phyloP scores from a whole-genome alignment of 2,329 filamentous ascomycete species.

The Aspergillus costaricaensis region DNA sequence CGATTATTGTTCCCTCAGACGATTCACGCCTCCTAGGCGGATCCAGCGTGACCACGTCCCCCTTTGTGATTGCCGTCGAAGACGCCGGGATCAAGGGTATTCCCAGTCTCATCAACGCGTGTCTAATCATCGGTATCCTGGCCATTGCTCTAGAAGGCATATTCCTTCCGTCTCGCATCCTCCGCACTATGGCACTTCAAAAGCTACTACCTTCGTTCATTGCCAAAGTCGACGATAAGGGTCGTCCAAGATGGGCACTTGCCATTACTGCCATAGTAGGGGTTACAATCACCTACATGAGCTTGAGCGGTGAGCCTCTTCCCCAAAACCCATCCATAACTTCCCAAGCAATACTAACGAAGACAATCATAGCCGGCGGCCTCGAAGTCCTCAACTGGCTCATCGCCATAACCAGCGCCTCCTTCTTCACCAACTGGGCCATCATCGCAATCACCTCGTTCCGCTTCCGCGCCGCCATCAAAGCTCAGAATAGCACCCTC shows the following conservation, averaged over 20 bases:
- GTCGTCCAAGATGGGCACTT: slow-evolving; percentile 33
- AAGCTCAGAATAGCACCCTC: slow-evolving; percentile 22
- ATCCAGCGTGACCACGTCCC: slow-evolving; percentile 31
- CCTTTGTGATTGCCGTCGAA: slow-evolving; percentile 36
- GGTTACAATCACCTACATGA: slow-evolving; percentile 34
- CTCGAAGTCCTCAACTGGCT: slow-evolving; percentile 14
- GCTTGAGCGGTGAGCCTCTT: slow-evolving; percentile 22
- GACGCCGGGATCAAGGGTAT: slow-evolving; percentile 32
- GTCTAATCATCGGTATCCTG: slow-evolving; percentile 35
- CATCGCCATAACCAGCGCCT: slow-evolving; percentile 32
- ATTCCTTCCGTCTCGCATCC: slow-evolving; percentile 36
- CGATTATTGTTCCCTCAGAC: slow-evolving; percentile 23
- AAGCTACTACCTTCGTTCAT: slow-evolving; percentile 30
- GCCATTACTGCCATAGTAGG: slow-evolving; percentile 29
- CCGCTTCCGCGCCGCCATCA: slow-evolving; percentile 32
- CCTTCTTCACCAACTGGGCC: slow-evolving; percentile 39
- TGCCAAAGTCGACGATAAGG: slow-evolving; percentile 31
- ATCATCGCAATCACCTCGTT: slow-evolving; percentile 36
- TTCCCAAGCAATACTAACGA: no score
- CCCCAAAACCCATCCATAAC: no score
- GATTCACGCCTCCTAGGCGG: slow-evolving; percentile 29
- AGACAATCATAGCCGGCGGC: neutral
- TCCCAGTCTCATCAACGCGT: slow-evolving; percentile 34
- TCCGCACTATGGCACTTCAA: slow-evolving; percentile 34
- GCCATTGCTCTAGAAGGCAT: slow-evolving; percentile 36